Evolutionary conservation across 139 green algal genomes (phyloP).

Genomic region (Coccomyxa sp.): DNA sequence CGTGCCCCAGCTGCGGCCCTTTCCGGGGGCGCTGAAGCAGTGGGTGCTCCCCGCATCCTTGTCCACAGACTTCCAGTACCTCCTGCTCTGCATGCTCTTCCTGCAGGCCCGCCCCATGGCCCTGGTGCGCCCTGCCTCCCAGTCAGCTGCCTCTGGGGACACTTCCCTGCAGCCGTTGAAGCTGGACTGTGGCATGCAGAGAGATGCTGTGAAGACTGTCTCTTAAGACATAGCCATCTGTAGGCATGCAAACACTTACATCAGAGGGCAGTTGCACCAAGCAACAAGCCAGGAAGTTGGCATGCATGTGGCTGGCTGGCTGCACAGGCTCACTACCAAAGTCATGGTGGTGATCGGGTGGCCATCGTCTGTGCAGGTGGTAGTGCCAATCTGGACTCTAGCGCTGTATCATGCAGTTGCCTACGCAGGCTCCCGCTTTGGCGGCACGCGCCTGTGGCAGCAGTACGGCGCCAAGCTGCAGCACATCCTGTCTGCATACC

Average conservation of each 20-base stretch:
- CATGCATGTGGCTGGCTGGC: no score
- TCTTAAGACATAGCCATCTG: no score
- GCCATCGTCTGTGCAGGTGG: background rate
- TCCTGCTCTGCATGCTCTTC: constrained; percentile 20
- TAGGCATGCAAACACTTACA: background rate
- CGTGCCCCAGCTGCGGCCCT: background rate
- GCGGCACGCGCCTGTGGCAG: constrained; percentile 13
- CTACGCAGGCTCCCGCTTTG: constrained; percentile 13
- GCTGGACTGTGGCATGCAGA: no score
- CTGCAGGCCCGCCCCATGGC: constrained; percentile 13
- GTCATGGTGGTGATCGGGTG: background rate
- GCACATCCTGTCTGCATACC: background rate
- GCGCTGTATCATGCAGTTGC: constrained; percentile 28
- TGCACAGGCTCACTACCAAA: background rate
- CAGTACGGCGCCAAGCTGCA: constrained; percentile 11
- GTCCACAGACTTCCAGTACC: constrained; percentile 36
- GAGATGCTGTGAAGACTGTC: no score
- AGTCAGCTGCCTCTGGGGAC: background rate
- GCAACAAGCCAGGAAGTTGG: no score
- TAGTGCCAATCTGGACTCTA: constrained; percentile 22
- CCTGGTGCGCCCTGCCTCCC: background rate
- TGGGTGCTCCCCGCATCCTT: constrained; percentile 7
- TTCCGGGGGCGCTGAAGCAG: constrained; percentile 1
- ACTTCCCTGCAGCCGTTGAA: no score
- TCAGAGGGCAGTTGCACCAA: background rate